phyloP scores from a whole-genome alignment of 139 green algal species.

The Coccomyxa sp. region DNA sequence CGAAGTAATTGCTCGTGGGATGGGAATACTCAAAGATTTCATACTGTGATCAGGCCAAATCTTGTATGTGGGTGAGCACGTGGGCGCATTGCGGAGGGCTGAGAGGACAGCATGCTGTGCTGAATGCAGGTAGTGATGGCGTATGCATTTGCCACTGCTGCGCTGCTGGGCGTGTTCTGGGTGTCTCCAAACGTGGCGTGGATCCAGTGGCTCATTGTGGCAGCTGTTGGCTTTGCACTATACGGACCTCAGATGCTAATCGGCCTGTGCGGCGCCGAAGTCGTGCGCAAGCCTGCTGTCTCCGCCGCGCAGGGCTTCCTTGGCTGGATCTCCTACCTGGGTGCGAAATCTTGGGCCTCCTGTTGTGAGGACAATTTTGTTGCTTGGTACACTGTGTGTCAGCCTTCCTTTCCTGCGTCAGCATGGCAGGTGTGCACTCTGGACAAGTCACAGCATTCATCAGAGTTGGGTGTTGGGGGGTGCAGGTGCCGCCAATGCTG shows the following conservation, averaged over 20 bases:
- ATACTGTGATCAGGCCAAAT: too few relatives aligned
- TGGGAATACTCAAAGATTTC: too few relatives aligned
- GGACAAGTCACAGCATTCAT: too few relatives aligned
- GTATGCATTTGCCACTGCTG: constrained; percentile 87
- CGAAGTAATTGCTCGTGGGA: too few relatives aligned
- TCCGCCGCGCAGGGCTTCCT: constrained; percentile 92
- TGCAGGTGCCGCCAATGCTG: constrained; percentile 69
- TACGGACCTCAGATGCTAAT: constrained; percentile 89
- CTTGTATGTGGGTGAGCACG: too few relatives aligned
- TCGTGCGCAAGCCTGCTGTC: constrained; percentile 82
- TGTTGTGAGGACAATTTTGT: too few relatives aligned
- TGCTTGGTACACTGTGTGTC: too few relatives aligned
- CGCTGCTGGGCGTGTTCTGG: constrained; percentile 67
- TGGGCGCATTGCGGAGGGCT: too few relatives aligned
- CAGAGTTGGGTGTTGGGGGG: not conserved
- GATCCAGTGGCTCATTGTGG: constrained; percentile 85
- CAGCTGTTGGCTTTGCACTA: constrained; percentile 96
- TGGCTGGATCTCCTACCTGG: constrained; percentile 85
- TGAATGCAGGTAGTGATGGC: constrained; percentile 78
- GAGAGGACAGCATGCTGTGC: too few relatives aligned
- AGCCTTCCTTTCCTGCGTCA: too few relatives aligned
- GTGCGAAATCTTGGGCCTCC: constrained; percentile 24
- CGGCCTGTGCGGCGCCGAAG: constrained; percentile 92
- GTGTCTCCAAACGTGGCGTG: constrained; percentile 52
- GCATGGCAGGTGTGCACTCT: too few relatives aligned